Base-by-base conservation (phyloP, 202 grass and related monocot species). In the Sporobolus alterniflorus region DNA sequence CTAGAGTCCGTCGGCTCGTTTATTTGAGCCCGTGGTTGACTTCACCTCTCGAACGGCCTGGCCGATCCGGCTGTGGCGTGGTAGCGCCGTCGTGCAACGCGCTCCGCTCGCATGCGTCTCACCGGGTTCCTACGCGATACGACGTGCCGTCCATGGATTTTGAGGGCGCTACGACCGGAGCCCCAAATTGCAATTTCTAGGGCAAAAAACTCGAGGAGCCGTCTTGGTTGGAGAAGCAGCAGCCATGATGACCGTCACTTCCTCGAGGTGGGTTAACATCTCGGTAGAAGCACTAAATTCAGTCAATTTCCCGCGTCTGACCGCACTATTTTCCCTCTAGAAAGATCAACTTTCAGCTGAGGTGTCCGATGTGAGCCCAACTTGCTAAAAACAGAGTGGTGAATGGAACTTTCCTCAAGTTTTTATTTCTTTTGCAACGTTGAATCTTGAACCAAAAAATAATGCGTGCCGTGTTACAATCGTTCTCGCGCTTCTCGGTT, bases 11-110 rank as follows among this genome's bases (percentile, higher is more conserved):
- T 6, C 6, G 34, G 64, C 48, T 28, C 63, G 77, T 68, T 6
- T 32, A 42, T 55, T 50, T 57, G 77, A 44, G 77, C 50, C 57
- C 64, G 49, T 5, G 36, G 50, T 81, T 81, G 78, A 71, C 78
- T 3, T 81, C 25, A 30, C 39, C 6, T 10, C 51, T 21, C 2
- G 21, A 21, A 32, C 60, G 66, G 26, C 39, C 3, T 25, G 39
- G 39, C 36, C 34, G 20, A 21, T 41, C 22, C 20, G 21, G 64
- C 22, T 5, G 49, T 15, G 24, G 33, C 28, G 73, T 49, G 39
- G 28, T 29, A 72, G 17, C 61, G 71, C 24, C 81, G 36, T 44
- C 57, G 47, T 51, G 56, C 26, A 5, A 21, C 73, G 39, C 21
- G 69, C 69, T 67, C 30, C 20, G 36, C 3, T 67, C n/a, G 39